Evolutionary conservation across 2,329 filamentous ascomycete genomes (phyloP).

Genomic region (Thermothelomyces thermophilus): DNA sequence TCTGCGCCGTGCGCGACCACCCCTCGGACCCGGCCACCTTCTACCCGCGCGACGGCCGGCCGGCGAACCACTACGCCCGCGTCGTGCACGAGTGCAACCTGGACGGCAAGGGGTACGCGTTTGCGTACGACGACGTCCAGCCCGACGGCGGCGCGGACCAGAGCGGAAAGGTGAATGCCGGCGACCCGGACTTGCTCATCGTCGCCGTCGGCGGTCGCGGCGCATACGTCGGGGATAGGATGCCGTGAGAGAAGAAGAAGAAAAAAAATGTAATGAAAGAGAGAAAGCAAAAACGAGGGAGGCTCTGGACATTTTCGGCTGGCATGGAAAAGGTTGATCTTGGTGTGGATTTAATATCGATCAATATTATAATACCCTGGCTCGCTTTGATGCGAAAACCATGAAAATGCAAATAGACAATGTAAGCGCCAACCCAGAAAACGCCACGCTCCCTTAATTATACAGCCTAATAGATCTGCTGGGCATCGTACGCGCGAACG

Average conservation of each 20-base stretch:
- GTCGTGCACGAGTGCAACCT: constrained; percentile 49
- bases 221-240: constrained; percentile 25
- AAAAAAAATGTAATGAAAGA: neutral
- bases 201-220: constrained; percentile 43
- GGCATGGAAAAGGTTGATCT: neutral
- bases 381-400: too few relatives aligned
- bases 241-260: neutral
- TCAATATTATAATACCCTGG: too few relatives aligned
- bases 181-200: constrained; percentile 41
- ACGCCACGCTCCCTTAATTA: too few relatives aligned
- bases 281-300: neutral
- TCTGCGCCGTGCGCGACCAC: constrained; percentile 39
- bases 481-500: too few relatives aligned
- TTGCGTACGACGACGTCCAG: constrained; percentile 56
- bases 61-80: constrained; percentile 52
- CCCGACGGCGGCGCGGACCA: constrained; percentile 45
- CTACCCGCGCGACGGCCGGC: constrained; percentile 30
- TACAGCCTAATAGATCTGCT: too few relatives aligned
- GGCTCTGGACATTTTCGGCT: neutral
- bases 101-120: constrained; percentile 52
- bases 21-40: constrained; percentile 32
- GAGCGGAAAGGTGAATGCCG: constrained; percentile 49
- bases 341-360: too few relatives aligned
- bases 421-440: too few relatives aligned
- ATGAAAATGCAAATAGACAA: too few relatives aligned